Percentiles rank a stretch among this genome's conserved stretches.
Evolutionary conservation across 1,284 basidiomycete species (phyloP).

Genomic region (Sanghuangporus sanghuang): DNA sequence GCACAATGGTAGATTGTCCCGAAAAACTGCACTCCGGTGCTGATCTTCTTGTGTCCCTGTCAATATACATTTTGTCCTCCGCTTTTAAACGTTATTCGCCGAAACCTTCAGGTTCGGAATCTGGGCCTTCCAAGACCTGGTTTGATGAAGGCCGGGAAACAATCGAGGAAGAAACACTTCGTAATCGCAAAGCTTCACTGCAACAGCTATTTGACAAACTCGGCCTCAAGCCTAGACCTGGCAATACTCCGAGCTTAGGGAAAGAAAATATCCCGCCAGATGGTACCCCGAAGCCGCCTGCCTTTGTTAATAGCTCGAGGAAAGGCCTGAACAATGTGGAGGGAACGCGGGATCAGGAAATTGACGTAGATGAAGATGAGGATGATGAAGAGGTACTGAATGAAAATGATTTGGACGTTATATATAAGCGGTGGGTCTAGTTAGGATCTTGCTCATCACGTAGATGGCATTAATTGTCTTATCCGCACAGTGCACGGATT

Average conservation of each 20-base stretch:
- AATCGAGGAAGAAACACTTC: slow-evolving; percentile 63
- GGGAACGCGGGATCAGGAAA: slow-evolving; percentile 34
- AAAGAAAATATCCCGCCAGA: slow-evolving; percentile 10
- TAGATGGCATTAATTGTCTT: not conserved
- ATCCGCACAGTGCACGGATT: slow-evolving; percentile 66
- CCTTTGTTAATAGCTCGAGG: not conserved
- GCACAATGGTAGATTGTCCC: slow-evolving; percentile 69
- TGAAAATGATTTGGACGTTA: slow-evolving; percentile 72
- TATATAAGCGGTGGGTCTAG: slow-evolving; percentile 66
- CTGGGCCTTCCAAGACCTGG: slow-evolving; percentile 29
- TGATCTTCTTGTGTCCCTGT: slow-evolving; percentile 65
- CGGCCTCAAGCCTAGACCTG: slow-evolving; percentile 49
- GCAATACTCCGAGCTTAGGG: slow-evolving; percentile 29
- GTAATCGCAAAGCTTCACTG: slow-evolving; percentile 71
- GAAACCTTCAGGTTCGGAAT: slow-evolving; percentile 27
- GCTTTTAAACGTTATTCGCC: slow-evolving; percentile 46
- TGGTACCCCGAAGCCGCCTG: not conserved
- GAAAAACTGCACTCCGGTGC: slow-evolving; percentile 58
- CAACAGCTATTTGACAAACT: slow-evolving; percentile 61
- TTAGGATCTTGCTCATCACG: not conserved
- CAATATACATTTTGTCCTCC: slow-evolving; percentile 54
- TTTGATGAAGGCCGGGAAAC: slow-evolving; percentile 76
- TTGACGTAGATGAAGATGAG: slow-evolving; percentile 68
- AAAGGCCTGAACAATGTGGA: slow-evolving; percentile 24
- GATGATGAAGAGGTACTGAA: slow-evolving; percentile 72